These are phyloP conservation scores for Leucoagaricus sp. DNA, from an alignment of 1,284 basidiomycete species.

Conservation along the genomic window DNA sequence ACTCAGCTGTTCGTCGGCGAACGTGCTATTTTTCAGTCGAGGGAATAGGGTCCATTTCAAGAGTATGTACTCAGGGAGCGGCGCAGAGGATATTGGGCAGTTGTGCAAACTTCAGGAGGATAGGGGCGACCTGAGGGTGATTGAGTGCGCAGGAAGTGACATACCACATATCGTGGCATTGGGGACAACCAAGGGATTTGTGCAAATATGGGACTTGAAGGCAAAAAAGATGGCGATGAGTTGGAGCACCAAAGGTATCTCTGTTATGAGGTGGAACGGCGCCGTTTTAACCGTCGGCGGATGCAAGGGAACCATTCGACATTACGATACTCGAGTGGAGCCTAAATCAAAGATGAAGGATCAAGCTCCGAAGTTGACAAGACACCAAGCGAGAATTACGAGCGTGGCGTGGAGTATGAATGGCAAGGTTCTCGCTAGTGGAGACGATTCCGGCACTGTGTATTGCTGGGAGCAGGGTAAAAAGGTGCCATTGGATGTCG, in stretches of 20 bases:
- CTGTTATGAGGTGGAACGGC: constrained; percentile 50
- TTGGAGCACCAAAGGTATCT: constrained; percentile 47
- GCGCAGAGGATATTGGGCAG: constrained; percentile 45
- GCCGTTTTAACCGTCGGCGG: constrained; percentile 49
- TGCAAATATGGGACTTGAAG: constrained; percentile 55
- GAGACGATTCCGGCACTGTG: constrained; percentile 51
- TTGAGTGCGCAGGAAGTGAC: constrained; percentile 43
- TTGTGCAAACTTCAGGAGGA: constrained; percentile 50
- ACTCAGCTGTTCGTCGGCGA: constrained; percentile 44
- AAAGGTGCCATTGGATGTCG: constrained; percentile 51
- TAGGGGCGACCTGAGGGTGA: constrained; percentile 43
- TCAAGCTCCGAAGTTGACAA: constrained; percentile 47
- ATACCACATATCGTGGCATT: constrained; percentile 44
- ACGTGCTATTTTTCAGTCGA: constrained; percentile 50
- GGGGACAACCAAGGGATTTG: constrained; percentile 45
- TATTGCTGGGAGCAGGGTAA: constrained; percentile 54
- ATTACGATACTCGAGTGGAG: constrained; percentile 52
- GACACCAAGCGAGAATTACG: constrained; percentile 51
- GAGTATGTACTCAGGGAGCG: constrained; percentile 35
- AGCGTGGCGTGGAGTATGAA: constrained; percentile 51
- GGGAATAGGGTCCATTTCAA: constrained; percentile 55
- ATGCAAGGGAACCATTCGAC: constrained; percentile 48
- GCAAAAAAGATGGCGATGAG: constrained; percentile 44
- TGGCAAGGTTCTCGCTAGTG: constrained; percentile 51
- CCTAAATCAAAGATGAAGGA: constrained; percentile 50